Conservation (phyloP, 805 yeast species). For the Yarrowia sp. region DNA sequence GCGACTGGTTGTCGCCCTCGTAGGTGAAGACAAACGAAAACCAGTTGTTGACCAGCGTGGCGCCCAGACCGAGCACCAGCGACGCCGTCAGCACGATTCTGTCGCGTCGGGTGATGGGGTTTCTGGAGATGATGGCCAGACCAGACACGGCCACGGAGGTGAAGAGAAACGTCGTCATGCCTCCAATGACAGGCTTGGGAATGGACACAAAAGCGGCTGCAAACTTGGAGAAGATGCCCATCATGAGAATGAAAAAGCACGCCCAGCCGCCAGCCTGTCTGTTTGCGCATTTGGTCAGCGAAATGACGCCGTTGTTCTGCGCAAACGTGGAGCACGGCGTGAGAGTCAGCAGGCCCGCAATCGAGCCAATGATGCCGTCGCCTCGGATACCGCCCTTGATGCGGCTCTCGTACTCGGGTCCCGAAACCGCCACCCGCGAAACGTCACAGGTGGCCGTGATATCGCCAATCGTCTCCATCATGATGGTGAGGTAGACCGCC, state of each 20-base stretch:
- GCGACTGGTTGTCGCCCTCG: conserved; percentile 62
- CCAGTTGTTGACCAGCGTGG: conserved; percentile 70
- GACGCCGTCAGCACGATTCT: conserved; percentile 74
- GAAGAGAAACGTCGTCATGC: conserved; percentile 82
- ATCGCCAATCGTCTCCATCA: conserved; percentile 96
- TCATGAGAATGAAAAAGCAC: conserved; percentile 76
- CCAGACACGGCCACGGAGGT: conserved; percentile 81
- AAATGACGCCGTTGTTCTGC: conserved; percentile 93
- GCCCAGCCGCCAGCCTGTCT: conserved; percentile 81
- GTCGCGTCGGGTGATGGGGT: conserved; percentile 70
- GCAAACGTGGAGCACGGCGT: conserved; percentile 95
- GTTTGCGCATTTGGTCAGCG: conserved; percentile 90
- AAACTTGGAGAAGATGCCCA: conserved; percentile 89
- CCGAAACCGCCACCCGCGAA: conserved; percentile 82
- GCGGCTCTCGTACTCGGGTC: conserved; percentile 79
- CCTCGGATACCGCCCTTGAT: conserved; percentile 93
- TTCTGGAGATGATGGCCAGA: conserved; percentile 63
- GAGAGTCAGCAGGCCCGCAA: conserved; percentile 79
- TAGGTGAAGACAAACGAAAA: conserved; percentile 70
- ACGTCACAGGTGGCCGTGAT: conserved; percentile 94
- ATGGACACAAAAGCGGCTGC: conserved; percentile 88
- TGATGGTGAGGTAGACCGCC: conserved; percentile 79
- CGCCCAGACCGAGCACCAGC: conserved; percentile 69
- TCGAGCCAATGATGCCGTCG: conserved; percentile 80
- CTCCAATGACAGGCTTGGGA: conserved; percentile 82